Conservation (phyloP, 495 filamentous ascomycete genomes). For the Extremus antarcticus region DNA sequence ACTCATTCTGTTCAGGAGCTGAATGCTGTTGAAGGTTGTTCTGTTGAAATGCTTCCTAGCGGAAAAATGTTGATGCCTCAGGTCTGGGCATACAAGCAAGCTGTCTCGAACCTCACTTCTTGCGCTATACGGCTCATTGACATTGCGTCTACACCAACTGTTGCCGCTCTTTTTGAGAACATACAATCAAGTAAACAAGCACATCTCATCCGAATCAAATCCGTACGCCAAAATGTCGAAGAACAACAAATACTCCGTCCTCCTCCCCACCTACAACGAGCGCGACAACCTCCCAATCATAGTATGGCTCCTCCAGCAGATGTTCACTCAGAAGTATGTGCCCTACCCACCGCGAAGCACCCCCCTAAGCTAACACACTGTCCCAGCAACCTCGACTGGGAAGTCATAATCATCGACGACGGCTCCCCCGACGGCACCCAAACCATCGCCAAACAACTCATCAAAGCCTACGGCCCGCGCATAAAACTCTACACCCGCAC, state of each 20-base stretch:
- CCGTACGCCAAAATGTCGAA: slow-evolving; percentile 35
- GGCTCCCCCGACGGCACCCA: slow-evolving; percentile 94
- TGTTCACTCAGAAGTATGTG: slow-evolving; percentile 69
- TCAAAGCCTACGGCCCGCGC: slow-evolving; percentile 64
- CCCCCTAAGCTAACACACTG: neutral
- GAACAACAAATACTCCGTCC: slow-evolving; percentile 83
- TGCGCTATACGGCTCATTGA: too few species aligned
- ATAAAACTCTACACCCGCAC: slow-evolving; percentile 76
- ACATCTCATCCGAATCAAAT: too few species aligned
- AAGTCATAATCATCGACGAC: slow-evolving; percentile 95
- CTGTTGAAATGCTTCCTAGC: too few species aligned
- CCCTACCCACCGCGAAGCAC: slow-evolving; percentile 1
- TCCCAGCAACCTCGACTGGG: slow-evolving; percentile 82
- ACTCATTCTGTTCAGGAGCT: too few species aligned
- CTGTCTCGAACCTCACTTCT: neutral
- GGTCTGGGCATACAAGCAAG: neutral
- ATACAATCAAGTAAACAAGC: too few species aligned
- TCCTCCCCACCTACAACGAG: slow-evolving; percentile 97
- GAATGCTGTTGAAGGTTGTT: too few species aligned
- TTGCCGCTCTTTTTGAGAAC: neutral
- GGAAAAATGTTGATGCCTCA: too few species aligned
- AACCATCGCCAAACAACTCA: slow-evolving; percentile 76
- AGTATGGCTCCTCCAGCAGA: slow-evolving; percentile 81
- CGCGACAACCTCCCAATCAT: slow-evolving; percentile 93
- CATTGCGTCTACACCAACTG: neutral